A percentile compares a stretch with the other conserved stretches of the same genome.
These are phyloP conservation scores for Nakazawaea molendinolei DNA, from an alignment of 805 yeast species.

Conservation along the genomic window DNA sequence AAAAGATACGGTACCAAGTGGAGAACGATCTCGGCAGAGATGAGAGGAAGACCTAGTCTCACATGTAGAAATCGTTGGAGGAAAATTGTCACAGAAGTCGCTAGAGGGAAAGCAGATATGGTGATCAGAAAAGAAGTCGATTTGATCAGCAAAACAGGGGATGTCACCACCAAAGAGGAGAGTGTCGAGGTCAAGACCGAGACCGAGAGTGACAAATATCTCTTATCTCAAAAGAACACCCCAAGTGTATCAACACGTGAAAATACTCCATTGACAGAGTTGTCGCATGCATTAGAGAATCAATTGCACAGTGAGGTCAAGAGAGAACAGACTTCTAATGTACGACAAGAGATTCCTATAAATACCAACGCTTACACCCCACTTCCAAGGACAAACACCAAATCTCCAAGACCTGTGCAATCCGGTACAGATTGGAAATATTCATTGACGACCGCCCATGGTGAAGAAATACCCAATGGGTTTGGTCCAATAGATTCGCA, in stretches of 20 bases:
- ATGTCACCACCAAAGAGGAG: conserved; percentile 15
- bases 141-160: conserved; percentile 33
- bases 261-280: conserved; percentile 12
- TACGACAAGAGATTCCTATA: not conserved
- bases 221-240: conserved; percentile 5
- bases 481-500: conserved; percentile 45
- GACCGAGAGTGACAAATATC: not conserved
- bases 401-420: conserved; percentile 20
- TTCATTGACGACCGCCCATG: conserved; percentile 39
- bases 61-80: conserved; percentile 94
- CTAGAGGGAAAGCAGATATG: conserved; percentile 53
- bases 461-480: conserved; percentile 34
- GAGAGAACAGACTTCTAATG: not conserved
- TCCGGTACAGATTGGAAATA: conserved; percentile 57
- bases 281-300: conserved; percentile 9
- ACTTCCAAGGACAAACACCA: conserved; percentile 4
- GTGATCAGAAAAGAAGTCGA: conserved; percentile 55
- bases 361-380: conserved; percentile 12
- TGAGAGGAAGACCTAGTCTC: conserved; percentile 77
- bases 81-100: conserved; percentile 71
- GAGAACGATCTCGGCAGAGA: conserved; percentile 68
- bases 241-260: conserved; percentile 2
- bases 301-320: conserved; percentile 1
- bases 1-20: conserved; percentile 78
- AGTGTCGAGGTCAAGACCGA: not conserved